Percentiles rank a stretch among this genome's conserved stretches.
Evolutionary conservation across 257 asterid species (phyloP).

Genomic region (Solanum lycopersicoides): DNA sequence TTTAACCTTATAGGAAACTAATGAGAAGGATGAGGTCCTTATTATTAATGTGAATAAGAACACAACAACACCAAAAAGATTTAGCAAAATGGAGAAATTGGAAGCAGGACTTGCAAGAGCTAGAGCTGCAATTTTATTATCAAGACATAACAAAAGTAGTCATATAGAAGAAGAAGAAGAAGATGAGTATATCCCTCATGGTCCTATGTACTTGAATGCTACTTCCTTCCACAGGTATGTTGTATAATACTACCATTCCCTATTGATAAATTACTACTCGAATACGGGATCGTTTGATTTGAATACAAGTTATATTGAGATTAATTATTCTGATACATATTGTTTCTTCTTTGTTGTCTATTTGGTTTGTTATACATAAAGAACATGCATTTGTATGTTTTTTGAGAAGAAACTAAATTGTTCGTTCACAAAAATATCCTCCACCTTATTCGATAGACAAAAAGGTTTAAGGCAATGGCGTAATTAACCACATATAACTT

Average conservation of each 20-base stretch:
- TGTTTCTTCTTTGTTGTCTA: neutral
- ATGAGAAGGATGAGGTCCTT: neutral
- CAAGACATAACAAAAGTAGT: conserved; percentile 4
- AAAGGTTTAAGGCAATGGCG: neutral
- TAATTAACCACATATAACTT: neutral
- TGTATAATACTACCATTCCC: neutral
- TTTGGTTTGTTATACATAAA: neutral
- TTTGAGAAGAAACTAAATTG: neutral
- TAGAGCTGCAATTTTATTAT: conserved; percentile 31
- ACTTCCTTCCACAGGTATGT: conserved; percentile 40
- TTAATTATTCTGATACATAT: fast-evolving
- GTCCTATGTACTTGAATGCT: conserved; percentile 60
- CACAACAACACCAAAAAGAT: neutral
- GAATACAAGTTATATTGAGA: neutral
- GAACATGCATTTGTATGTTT: neutral
- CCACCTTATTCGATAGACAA: neutral
- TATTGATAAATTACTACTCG: too few relatives aligned
- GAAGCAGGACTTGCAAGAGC: conserved; percentile 42
- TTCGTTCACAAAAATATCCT: neutral
- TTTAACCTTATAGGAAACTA: neutral
- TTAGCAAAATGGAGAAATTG: conserved; percentile 21
- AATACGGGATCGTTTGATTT: neutral
- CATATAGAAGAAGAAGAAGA: conserved; percentile 2
- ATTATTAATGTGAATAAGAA: neutral
- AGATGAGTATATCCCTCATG: conserved; percentile 38